Evolutionary conservation across 306 rosid species (phyloP), one percentile per base, ranked within the genome.

Genomic region (Vicia sativa): DNA sequence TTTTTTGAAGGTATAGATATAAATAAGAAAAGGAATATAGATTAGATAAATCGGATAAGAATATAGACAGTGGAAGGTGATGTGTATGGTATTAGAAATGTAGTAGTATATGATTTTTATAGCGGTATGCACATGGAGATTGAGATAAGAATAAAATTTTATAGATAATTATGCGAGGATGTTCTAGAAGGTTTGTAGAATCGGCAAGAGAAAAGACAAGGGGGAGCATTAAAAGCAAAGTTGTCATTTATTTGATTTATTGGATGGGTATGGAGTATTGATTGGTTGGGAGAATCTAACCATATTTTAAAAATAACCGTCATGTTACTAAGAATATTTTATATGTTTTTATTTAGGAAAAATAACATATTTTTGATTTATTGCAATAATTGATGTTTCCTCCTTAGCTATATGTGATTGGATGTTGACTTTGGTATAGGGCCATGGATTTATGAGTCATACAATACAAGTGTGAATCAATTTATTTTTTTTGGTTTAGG

Each of bases 141-240:
- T 23, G 16, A 21, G 70, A 72, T 77, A 72, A 77, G 77, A 50
- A 39, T 66, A 16, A 57, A 39, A 39, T 4, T 18, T 11, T 28
- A 1, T 13, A 15, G n/a, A 60, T 15, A 10, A 11, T 50, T 29
- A 23, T 3, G n/a, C 2, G 21, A 46, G 45, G 50, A 52, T 72
- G 28, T 78, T 78, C 81, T 78, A 78, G 81, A 78, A 78, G 81
- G 35, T 58, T 65, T 71, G 39, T 48, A 11, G 70, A 43, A 69
- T 31, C 66, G 71, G 59, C 62, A 44, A 21, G 13, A 45, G 0
- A 19, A 12, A 10, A 11, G 25, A 23, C 59, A 26, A 34, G 28
- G 35, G 37, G n/a, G n/a, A 23, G 6, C 28, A 18, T 65, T 29
- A 37, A 61, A 44, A 46, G 49, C 49, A 34, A 2, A 38, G 9